These are phyloP conservation scores for Chlorella vulgaris DNA, from an alignment of 139 green algal species.

Conservation along the genomic window DNA sequence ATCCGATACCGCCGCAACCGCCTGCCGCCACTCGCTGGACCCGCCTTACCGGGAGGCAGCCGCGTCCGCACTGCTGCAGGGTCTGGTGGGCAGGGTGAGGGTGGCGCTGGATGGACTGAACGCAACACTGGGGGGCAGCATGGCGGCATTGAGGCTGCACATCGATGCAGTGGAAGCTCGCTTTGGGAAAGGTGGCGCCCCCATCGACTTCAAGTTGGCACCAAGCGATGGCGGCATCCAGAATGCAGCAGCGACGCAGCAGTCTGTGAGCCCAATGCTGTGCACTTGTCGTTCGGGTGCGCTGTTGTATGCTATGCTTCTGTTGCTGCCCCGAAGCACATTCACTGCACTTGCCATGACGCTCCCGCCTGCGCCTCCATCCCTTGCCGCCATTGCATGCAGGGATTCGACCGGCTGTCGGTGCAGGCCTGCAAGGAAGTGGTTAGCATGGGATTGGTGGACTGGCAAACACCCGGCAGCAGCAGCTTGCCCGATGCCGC, in stretches of 20 bases:
- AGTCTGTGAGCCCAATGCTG: conserved; percentile 36
- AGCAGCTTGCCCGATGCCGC: neutral
- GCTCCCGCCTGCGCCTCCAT: too few relatives aligned
- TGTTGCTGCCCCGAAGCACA: neutral
- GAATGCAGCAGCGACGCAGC: conserved; percentile 13
- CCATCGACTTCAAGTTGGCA: conserved; percentile 75
- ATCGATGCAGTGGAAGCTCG: conserved; percentile 18
- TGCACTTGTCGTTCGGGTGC: too few relatives aligned
- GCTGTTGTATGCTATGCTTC: too few relatives aligned
- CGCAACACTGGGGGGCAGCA: conserved; percentile 53
- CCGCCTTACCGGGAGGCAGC: too few relatives aligned
- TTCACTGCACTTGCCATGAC: neutral
- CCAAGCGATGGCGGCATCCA: neutral
- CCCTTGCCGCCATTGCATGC: neutral
- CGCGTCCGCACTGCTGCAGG: too few relatives aligned
- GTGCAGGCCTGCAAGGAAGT: conserved; percentile 63
- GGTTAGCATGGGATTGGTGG: conserved; percentile 54
- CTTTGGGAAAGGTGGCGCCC: conserved; percentile 7
- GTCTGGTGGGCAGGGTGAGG: conserved; percentile 60
- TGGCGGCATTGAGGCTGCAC: conserved; percentile 43
- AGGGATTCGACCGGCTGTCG: conserved; percentile 47
- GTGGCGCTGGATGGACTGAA: conserved; percentile 71
- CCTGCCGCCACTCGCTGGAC: too few relatives aligned
- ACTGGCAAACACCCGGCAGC: neutral
- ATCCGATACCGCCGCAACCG: too few relatives aligned